Evolutionary conservation across 1,284 basidiomycete species (phyloP), one percentile per base, ranked within the genome.

Genomic region (Ceratobasidium sp.): DNA sequence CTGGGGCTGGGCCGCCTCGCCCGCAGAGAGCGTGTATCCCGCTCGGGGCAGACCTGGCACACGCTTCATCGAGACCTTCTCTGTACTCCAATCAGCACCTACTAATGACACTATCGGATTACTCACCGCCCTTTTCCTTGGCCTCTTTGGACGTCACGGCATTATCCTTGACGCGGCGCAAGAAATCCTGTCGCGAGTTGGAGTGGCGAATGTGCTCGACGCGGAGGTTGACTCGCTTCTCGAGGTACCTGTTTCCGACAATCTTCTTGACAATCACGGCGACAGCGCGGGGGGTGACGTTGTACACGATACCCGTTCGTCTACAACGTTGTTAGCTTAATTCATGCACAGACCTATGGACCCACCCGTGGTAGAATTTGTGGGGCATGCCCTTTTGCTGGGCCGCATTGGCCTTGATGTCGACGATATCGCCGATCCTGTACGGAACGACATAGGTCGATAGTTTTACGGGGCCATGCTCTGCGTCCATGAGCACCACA

Each of bases 361-460:
- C 89, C 73, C 73, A 91, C 90, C 91, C 91, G 75, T 93, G 91
- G 83, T 93, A 93, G 85, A 85, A 96, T 84, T 98, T 98, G 87
- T 98, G 96, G 80, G 96, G 96, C 94, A 99, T 98, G 82, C 96
- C 96, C 91, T 96, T 97, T 88, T 99, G 97, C 83, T 98, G 92
- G 64, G 96, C 93, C 73, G 96, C 89, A 81, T 99, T 98, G 77
- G 96, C 96, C 85, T 97, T 97, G 87, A 99, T 99, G 85, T 99
- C 96, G 77, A 99, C 96, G 78, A 99, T 98, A 82, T 99, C 96
- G 75, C 96, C 96, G 75, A 98, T 87, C 77, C 90, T 89, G 89
- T 92, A 99, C 83, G 88, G 87, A 79, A 91, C 87, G 78, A 99
- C 84, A 89, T 88, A 99, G 64, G 95, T 98, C 75, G 95, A 94